These are phyloP conservation scores for Climacium dendroides DNA, from an alignment of 225 moss, liverwort and hornwort genomes.

Conservation along the genomic window DNA sequence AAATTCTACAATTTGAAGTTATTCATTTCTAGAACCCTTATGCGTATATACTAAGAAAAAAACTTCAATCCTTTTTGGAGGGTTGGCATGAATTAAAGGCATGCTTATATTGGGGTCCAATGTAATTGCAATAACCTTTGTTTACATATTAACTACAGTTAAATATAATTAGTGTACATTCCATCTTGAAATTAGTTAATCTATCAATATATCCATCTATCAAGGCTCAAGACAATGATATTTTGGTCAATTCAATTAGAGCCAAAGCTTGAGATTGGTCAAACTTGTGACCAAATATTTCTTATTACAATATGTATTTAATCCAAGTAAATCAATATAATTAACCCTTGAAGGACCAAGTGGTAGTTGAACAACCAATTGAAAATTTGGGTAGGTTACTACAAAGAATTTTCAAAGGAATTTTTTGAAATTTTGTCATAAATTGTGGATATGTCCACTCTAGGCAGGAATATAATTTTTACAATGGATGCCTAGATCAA, in stretches of 20 bases:
- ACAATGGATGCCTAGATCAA: rapidly evolving
- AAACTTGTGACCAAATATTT: neutral
- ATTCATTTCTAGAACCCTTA: no score
- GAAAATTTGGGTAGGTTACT: rapidly evolving
- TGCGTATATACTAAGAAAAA: no score
- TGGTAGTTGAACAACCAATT: neutral
- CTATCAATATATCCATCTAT: no score
- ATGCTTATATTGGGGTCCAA: neutral
- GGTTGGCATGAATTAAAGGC: no score
- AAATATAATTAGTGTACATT: neutral
- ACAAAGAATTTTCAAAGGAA: neutral
- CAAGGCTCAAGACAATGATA: neutral
- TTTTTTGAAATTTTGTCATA: neutral
- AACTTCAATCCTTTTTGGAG: no score
- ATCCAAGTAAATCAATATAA: neutral
- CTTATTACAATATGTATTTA: neutral
- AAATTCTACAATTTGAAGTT: no score
- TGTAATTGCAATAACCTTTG: neutral
- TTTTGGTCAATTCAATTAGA: neutral
- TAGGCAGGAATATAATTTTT: neutral
- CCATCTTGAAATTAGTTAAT: neutral
- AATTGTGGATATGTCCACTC: rapidly evolving
- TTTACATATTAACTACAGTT: neutral
- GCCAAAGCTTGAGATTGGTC: neutral
- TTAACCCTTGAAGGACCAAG: neutral